A percentile compares a stretch with the other conserved stretches of the same genome.
phyloP scores from a whole-genome alignment of 257 asterid genomes.

The Mitragyna speciosa region DNA sequence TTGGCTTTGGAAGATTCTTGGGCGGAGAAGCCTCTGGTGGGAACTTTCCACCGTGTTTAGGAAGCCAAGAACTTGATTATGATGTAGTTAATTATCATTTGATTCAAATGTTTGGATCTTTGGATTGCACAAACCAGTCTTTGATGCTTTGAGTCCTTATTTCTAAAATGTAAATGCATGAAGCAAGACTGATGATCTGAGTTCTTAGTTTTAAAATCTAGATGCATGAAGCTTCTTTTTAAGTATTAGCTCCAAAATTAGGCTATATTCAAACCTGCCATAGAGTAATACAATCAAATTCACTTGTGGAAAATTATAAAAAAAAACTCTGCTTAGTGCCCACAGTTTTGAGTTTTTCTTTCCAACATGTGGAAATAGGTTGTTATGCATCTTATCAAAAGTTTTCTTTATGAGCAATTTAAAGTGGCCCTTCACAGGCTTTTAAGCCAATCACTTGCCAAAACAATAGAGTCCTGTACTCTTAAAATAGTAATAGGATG shows the following conservation, averaged over 20 bases:
- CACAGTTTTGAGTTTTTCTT: background rate
- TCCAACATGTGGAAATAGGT: background rate
- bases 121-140: constrained; percentile 25
- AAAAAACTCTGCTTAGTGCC: background rate
- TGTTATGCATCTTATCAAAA: background rate
- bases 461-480: background rate
- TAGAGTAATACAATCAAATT: constrained; percentile 3
- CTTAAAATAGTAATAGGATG: background rate
- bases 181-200: constrained; percentile 7
- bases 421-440: background rate
- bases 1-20: constrained; percentile 87
- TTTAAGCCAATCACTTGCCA: too few species aligned
- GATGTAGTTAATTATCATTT: constrained; percentile 44
- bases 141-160: constrained; percentile 1
- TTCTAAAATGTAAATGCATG: background rate
- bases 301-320: constrained; percentile 7
- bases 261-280: background rate
- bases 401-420: background rate
- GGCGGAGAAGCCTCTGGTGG: constrained; percentile 35
- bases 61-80: constrained; percentile 50
- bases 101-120: constrained; percentile 50
- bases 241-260: background rate
- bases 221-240: background rate
- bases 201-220: background rate
- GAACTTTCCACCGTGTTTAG: constrained; percentile 41